A percentile compares a stretch with the other conserved stretches of the same genome.
Conservation (phyloP, 129 eudicot genomes). For the Escallonia herrerae region DNA sequence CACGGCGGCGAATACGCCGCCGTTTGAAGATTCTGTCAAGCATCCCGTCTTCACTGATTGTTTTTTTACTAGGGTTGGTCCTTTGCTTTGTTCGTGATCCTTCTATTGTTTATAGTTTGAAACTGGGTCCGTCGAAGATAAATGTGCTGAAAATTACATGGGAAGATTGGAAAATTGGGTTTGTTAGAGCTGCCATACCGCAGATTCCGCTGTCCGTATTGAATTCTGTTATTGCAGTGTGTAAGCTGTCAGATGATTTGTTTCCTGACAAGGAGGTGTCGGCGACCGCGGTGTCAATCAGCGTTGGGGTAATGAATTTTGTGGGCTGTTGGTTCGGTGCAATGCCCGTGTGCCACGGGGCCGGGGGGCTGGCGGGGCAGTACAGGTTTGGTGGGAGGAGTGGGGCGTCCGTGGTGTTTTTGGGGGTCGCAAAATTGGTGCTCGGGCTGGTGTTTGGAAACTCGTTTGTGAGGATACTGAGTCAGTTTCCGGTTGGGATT, state of each 20-base stretch:
- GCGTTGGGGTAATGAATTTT: constrained; percentile 61
- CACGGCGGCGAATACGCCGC: constrained; percentile 13
- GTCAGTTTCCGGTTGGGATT: constrained; percentile 62
- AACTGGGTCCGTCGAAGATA: constrained; percentile 50
- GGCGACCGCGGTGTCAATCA: constrained; percentile 54
- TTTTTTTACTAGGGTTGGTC: constrained; percentile 42
- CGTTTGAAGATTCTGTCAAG: constrained; percentile 39
- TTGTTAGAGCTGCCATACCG: constrained; percentile 56
- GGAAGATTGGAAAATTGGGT: constrained; percentile 64
- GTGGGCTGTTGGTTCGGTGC: constrained; percentile 91
- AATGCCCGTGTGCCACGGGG: constrained; percentile 85
- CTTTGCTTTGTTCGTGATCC: constrained; percentile 58
- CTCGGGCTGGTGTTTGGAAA: constrained; percentile 60
- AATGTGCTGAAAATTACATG: constrained; percentile 52
- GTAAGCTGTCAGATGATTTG: constrained; percentile 58
- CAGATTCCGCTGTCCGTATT: constrained; percentile 63
- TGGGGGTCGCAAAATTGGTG: constrained; percentile 54
- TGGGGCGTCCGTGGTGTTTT: constrained; percentile 52
- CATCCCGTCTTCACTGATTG: constrained; percentile 52
- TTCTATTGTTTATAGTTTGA: constrained; percentile 32
- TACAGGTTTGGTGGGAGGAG: constrained; percentile 75
- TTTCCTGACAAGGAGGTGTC: constrained; percentile 60
- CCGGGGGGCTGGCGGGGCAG: constrained; percentile 88
- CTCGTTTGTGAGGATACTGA: constrained; percentile 60
- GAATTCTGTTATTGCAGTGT: constrained; percentile 72